These are phyloP conservation scores for Pythium graminicola DNA, from an alignment of 352 stramenopile species.

Conservation along the genomic window DNA sequence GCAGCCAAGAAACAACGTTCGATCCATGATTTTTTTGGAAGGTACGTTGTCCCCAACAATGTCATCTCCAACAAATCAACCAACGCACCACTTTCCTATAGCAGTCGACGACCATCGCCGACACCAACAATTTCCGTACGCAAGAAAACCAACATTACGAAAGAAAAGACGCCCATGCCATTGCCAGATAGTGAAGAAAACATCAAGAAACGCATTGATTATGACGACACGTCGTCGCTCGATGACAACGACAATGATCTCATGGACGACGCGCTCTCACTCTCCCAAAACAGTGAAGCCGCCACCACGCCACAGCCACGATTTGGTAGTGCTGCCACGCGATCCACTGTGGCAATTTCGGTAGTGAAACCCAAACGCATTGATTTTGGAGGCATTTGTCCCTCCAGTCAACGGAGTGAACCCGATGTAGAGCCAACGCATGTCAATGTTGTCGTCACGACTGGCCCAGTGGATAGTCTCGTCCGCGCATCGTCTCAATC, in stretches of 20 bases:
- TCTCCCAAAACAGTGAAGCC: constrained; percentile 40
- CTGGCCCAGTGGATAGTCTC: background rate
- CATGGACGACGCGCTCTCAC: constrained; percentile 26
- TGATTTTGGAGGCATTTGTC: constrained; percentile 49
- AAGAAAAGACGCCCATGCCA: constrained; percentile 6
- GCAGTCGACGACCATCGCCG: background rate
- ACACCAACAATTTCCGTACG: constrained; percentile 11
- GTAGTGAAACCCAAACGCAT: constrained; percentile 60
- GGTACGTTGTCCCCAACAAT: constrained; percentile 12
- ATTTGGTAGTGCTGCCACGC: background rate
- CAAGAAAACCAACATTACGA: constrained; percentile 17
- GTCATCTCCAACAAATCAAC: background rate
- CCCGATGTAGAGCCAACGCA: constrained; percentile 50
- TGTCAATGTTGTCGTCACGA: background rate
- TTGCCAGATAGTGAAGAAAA: constrained; percentile 28
- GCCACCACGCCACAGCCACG: constrained; percentile 2
- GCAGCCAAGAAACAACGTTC: constrained; percentile 72
- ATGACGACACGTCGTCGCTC: constrained; percentile 41
- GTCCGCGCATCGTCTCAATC: constrained; percentile 12
- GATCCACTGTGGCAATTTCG: background rate
- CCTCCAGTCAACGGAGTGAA: constrained; percentile 63
- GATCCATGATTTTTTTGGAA: constrained; percentile 81
- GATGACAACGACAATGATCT: constrained; percentile 36
- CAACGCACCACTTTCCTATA: background rate
- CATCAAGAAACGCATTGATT: constrained; percentile 70